Evolutionary conservation across 1,284 basidiomycete genomes (phyloP), one percentile per base, ranked within the genome.

Genomic region (Leccinum cinnamomeum): DNA sequence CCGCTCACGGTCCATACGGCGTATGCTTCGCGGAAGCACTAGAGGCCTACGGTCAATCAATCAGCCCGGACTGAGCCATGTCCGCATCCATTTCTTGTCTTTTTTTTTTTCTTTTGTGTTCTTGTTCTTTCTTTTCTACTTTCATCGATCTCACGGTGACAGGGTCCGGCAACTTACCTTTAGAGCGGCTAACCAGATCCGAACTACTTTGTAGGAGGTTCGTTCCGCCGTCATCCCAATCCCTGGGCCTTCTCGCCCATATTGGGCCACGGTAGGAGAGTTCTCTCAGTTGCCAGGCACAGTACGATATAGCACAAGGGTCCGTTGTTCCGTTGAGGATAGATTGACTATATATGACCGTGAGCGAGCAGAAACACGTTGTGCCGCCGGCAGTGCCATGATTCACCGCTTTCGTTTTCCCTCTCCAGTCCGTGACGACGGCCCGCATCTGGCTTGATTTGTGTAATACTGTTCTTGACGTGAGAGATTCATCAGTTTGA

Each of bases 11-110:
- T 60, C 62, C 62, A 57, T 60, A 53, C 8, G 16, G 25, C 23
- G 44, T 37, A 56, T 58, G 64, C 70, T 72, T 72, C 70, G 68
- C 69, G 72, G 70, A 69, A 73, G 68, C 62, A 70, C 48, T 62
- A 46, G 44, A 46, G 44, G 3, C 5, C 56, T n/a, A 59, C 53
- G 60, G 58, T 11, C 28, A 41, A 57, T 53, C 33, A 16, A 59
- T 53, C 46, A 28, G 20, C 14, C 54, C 30, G 14, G 23, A 30
- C 30, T 54, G 11, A 12, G 12, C 23, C 4, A 14, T 46, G 44
- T 18, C 14, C 48, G 6, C 48, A 8, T 16, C 14, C 50, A 28
- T 51, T 25, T 23, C 20, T 14, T 50, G 18, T 50, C 20, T 25
- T 25, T 25, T 11, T 51, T 25, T 25, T 11, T 25, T 14, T 23